These are phyloP conservation scores for Mucor racemosus DNA, from an alignment of 371 early-diverging fungal species.

Conservation along the genomic window DNA sequence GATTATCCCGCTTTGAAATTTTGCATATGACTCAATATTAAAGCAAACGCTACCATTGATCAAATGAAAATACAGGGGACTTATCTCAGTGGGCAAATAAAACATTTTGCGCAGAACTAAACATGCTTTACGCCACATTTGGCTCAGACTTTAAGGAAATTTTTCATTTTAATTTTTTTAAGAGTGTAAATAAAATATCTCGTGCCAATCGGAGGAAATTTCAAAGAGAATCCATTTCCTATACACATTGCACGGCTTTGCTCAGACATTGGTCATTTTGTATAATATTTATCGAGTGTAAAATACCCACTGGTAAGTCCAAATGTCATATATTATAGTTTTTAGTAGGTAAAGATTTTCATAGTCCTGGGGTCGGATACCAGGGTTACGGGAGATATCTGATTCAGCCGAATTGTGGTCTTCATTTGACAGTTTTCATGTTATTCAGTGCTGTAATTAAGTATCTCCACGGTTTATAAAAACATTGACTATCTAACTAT, in stretches of 20 bases:
- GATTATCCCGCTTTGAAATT: no score
- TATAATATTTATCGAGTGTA: slow-evolving; percentile 29
- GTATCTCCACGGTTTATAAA: no score
- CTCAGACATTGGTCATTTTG: slow-evolving; percentile 38
- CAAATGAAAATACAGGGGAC: no score
- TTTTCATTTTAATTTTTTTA: neutral
- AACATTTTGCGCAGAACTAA: no score
- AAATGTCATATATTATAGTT: slow-evolving; percentile 26
- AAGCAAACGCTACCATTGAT: no score
- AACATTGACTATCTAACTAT: no score
- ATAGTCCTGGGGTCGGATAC: neutral
- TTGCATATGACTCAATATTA: no score
- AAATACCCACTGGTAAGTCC: slow-evolving; percentile 44
- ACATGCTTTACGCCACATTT: no score
- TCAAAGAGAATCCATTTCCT: slow-evolving; percentile 24
- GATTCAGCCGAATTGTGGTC: slow-evolving; percentile 10
- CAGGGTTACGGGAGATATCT: neutral
- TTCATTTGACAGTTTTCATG: neutral
- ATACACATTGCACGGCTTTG: slow-evolving; percentile 16
- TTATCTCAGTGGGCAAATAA: no score
- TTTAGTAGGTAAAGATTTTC: slow-evolving; percentile 30
- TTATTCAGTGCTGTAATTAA: no score
- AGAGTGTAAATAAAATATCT: slow-evolving; percentile 10
- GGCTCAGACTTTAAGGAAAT: neutral
- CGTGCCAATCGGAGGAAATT: slow-evolving; percentile 22